Percentiles rank a stretch among this genome's conserved stretches.
Evolutionary conservation across 2,329 filamentous ascomycete species (phyloP).

Genomic region (Nemania sp.): DNA sequence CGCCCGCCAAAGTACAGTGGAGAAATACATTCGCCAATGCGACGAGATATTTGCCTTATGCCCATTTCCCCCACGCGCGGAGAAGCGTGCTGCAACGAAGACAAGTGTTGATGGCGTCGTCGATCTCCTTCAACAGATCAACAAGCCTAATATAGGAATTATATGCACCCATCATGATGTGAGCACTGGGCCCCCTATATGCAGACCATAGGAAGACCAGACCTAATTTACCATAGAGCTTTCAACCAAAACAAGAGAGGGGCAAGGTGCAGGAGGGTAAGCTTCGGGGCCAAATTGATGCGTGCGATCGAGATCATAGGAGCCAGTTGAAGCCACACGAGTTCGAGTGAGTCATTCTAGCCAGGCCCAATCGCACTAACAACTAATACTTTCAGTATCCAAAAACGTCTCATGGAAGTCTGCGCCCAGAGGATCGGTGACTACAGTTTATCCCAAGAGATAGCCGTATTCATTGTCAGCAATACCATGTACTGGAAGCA

Average conservation of each 20-base stretch:
- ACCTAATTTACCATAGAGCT: slow-evolving; percentile 34
- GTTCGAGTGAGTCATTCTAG: slow-evolving; percentile 19
- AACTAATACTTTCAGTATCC: no score
- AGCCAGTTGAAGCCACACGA: background rate
- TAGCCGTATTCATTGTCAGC: slow-evolving; percentile 51
- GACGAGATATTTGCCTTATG: slow-evolving; percentile 54
- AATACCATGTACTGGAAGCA: slow-evolving; percentile 49
- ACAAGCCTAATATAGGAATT: slow-evolving; percentile 48
- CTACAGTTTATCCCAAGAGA: background rate
- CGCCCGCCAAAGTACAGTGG: slow-evolving; percentile 49
- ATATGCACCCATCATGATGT: slow-evolving; percentile 51
- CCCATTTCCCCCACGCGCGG: no score
- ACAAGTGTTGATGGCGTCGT: slow-evolving; percentile 47
- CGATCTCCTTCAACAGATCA: slow-evolving; percentile 45
- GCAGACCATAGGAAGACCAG: no score
- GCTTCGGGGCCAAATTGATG: no score
- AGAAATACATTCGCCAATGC: slow-evolving; percentile 50
- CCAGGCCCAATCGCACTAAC: no score
- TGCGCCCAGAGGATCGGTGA: no score
- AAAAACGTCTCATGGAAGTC: no score
- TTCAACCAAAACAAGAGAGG: slow-evolving; percentile 29
- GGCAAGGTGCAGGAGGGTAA: no score
- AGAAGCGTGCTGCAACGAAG: slow-evolving; percentile 49
- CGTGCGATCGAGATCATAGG: background rate
- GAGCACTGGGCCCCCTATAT: slow-evolving; percentile 11